phyloP scores from a whole-genome alignment of 495 filamentous ascomycete genomes.

The Aspergillus biplanus region DNA sequence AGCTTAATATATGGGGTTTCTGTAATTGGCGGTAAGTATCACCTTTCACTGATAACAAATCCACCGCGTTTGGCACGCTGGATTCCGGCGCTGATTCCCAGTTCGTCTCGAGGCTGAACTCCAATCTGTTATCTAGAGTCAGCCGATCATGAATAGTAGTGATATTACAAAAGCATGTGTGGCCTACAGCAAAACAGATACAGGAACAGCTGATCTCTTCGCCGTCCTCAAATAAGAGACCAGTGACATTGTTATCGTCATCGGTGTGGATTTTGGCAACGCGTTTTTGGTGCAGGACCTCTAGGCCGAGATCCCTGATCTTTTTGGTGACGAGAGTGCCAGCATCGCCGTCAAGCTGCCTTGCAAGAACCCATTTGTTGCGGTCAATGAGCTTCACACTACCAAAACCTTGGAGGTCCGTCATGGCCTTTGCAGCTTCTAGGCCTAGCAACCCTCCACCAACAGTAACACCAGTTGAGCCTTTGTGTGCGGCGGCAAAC shows the following conservation, averaged over 20 bases:
- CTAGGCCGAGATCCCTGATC: slow-evolving; percentile 77
- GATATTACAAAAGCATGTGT: not conserved
- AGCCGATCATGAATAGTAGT: slow-evolving; percentile 8
- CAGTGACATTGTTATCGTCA: slow-evolving; percentile 67
- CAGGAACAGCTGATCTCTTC: slow-evolving; percentile 80
- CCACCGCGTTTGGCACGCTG: slow-evolving; percentile 75
- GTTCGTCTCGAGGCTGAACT: slow-evolving; percentile 80
- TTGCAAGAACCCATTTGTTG: slow-evolving; percentile 84
- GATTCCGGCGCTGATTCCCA: slow-evolving; percentile 73
- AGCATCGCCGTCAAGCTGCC: slow-evolving; percentile 86
- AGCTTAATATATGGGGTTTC: not conserved
- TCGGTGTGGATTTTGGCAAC: slow-evolving; percentile 75
- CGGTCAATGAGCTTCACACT: slow-evolving; percentile 86
- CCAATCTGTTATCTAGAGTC: slow-evolving; percentile 59
- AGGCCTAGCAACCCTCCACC: slow-evolving; percentile 91
- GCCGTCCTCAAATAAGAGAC: slow-evolving; percentile 84
- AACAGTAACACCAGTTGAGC: slow-evolving; percentile 75
- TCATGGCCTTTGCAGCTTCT: slow-evolving; percentile 95
- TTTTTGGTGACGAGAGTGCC: slow-evolving; percentile 85
- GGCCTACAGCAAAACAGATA: slow-evolving; percentile 81
- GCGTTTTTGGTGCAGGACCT: slow-evolving; percentile 79
- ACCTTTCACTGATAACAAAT: slow-evolving; percentile 72
- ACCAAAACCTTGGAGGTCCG: slow-evolving; percentile 78
- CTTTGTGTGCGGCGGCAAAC: slow-evolving; percentile 67
- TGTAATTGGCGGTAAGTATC: not conserved